These are phyloP conservation scores for Exophiala sideris DNA, from an alignment of 2,329 filamentous ascomycete genomes.

Conservation along the genomic window DNA sequence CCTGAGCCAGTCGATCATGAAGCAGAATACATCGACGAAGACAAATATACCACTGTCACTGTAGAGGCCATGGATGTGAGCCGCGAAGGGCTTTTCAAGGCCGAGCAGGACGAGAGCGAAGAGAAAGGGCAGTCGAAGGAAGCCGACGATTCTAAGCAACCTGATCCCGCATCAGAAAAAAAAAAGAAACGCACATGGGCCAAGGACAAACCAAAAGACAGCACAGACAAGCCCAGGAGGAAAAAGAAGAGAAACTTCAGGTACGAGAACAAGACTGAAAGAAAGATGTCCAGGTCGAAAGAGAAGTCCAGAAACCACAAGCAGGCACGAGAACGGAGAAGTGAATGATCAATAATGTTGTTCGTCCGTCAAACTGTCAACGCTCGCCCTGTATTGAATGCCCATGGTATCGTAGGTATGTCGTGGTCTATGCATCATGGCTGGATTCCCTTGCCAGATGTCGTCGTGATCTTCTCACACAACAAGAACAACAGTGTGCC, in stretches of 20 bases:
- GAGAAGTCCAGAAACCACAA: slow-evolving; percentile 68
- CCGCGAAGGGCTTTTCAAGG: slow-evolving; percentile 66
- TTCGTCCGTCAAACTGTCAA: slow-evolving; percentile 18
- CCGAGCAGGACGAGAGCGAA: slow-evolving; percentile 31
- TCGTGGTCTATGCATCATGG: slow-evolving; percentile 22
- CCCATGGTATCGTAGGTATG: slow-evolving; percentile 25
- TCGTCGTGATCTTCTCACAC: slow-evolving; percentile 26
- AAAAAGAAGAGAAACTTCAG: slow-evolving; percentile 89
- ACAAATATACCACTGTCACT: slow-evolving; percentile 91
- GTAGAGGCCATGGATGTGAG: slow-evolving; percentile 83
- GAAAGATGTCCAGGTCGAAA: slow-evolving; percentile 60
- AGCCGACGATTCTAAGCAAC: slow-evolving; percentile 30
- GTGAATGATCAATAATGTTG: slow-evolving; percentile 29
- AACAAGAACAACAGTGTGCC: slow-evolving; percentile 17
- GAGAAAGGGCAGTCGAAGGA: slow-evolving; percentile 30
- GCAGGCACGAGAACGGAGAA: slow-evolving; percentile 58
- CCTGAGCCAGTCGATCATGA: slow-evolving; percentile 65
- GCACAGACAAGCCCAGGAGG: slow-evolving; percentile 43
- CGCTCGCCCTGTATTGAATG: slow-evolving; percentile 23
- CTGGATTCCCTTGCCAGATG: slow-evolving; percentile 11
- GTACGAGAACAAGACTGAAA: slow-evolving; percentile 84
- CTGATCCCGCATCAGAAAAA: slow-evolving; percentile 16
- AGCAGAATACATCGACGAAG: slow-evolving; percentile 94
- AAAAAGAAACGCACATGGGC: slow-evolving; percentile 44
- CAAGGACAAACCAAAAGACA: slow-evolving; percentile 39